These are phyloP conservation scores for Bromus sterilis DNA, from an alignment of 176 grass and related monocot species.

Conservation along the genomic window DNA sequence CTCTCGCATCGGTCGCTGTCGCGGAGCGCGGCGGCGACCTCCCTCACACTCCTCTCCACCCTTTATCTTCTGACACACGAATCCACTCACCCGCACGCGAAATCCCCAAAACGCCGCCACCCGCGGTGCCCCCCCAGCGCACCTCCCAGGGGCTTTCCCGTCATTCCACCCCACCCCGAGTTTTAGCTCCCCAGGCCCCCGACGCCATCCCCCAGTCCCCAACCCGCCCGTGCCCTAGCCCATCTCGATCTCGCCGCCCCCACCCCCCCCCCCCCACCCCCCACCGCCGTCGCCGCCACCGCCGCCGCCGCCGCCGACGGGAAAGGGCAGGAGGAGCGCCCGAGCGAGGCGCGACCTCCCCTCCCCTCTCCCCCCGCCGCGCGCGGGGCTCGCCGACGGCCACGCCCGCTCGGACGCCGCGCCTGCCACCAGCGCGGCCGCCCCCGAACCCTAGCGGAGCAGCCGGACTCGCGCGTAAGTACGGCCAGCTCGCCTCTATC, in stretches of 20 bases:
- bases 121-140: not conserved
- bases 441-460: not conserved
- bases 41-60: not conserved
- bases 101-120: not conserved
- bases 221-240: constrained; percentile 11
- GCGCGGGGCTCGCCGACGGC: not conserved
- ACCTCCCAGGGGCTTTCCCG: not conserved
- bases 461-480: not conserved
- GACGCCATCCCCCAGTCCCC: not conserved
- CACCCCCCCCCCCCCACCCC: not conserved
- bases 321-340: not conserved
- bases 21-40: not conserved
- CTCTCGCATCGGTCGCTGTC: not conserved
- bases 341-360: not conserved
- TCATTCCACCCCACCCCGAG: not conserved
- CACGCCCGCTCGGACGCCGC: not conserved
- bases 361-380: not conserved
- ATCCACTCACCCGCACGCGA: constrained; percentile 14
- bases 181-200: constrained; percentile 17
- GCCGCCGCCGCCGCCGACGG: not conserved
- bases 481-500: not conserved
- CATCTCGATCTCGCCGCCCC: constrained; percentile 23
- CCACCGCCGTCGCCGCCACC: not conserved
- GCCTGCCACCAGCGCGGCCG: not conserved
- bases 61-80: not conserved